Percentiles rank a stretch among this genome's conserved stretches.
These are phyloP conservation scores for Trifolium subterraneum DNA, from an alignment of 306 rosid species.

Conservation along the genomic window DNA sequence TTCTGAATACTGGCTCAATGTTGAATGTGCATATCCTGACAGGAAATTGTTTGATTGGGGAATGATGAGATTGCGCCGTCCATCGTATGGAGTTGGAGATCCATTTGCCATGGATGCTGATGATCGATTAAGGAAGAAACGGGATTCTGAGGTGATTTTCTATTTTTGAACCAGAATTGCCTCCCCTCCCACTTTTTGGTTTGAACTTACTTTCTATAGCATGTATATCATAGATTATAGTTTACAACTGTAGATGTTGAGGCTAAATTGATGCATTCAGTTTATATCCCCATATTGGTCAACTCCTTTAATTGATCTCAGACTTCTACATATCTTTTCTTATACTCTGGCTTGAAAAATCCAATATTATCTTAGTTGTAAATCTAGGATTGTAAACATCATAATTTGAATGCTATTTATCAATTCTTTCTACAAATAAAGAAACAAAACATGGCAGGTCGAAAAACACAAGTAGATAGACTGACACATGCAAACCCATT, in stretches of 20 bases:
- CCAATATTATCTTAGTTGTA: slow-evolving; percentile 34
- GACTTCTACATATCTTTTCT: not conserved
- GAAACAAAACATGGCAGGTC: slow-evolving; percentile 21
- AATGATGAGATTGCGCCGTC: slow-evolving; percentile 86
- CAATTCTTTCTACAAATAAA: slow-evolving; percentile 27
- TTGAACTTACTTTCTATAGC: slow-evolving; percentile 25
- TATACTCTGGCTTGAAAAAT: slow-evolving; percentile 13
- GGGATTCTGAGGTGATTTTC: slow-evolving; percentile 83
- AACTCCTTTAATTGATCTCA: slow-evolving; percentile 31
- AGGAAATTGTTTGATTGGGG: slow-evolving; percentile 95
- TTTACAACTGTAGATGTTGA: slow-evolving; percentile 8
- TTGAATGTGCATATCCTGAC: slow-evolving; percentile 84
- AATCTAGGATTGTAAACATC: slow-evolving; percentile 18
- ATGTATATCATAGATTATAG: slow-evolving; percentile 13
- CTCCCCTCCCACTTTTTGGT: slow-evolving; percentile 14
- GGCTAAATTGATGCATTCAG: slow-evolving; percentile 13
- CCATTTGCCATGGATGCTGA: slow-evolving; percentile 92
- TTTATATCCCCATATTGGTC: slow-evolving; percentile 7
- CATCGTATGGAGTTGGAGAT: slow-evolving; percentile 95
- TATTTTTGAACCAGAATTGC: slow-evolving; percentile 21
- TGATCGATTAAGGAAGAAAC: slow-evolving; percentile 87
- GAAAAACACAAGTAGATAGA: slow-evolving; percentile 13
- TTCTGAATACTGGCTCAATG: slow-evolving; percentile 87
- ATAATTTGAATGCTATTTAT: slow-evolving; percentile 3
- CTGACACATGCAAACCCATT: not conserved